Base-by-base conservation (phyloP, 2,329 filamentous ascomycete genomes). In the Alternaria brassicicola region DNA sequence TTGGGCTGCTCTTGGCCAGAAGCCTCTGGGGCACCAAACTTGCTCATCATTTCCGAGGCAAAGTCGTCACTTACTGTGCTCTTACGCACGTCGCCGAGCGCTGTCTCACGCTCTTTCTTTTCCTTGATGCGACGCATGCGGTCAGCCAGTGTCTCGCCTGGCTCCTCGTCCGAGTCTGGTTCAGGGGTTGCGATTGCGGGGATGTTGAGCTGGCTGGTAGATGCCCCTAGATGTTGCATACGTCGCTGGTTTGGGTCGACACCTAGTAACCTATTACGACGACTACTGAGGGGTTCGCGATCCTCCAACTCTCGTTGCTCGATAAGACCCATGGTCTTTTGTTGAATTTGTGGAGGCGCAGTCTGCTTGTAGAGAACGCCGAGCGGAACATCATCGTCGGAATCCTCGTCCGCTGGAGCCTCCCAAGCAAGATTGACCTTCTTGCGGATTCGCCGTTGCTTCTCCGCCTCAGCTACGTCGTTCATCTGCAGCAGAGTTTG, bases 351-450 rank as follows among this genome's bases (percentile, higher is more conserved):
- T 59, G 76, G 62, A 86, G 84, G 56, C 30, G 79, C 78, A 30
- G 81, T 73, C 52, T 81, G 78, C 43, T 76, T 76, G 67, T 86
- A 91, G 15, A 99, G 83, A 64, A 98, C 82, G 10, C 90, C 95
- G 4, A 99, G 82, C 0, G 95, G 95, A 1, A 97, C 89, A 68
- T 98, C 94, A 63, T 97, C 92, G 12, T 87, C 87, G 71, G 81
- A 79, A 30, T 81, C 79, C 9, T 78, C 74, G 3, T 78, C 78
- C 17, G 64, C 65, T 1, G 84, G 84, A 49, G 90, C 89, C 77
- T 98, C 93, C 95, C 95, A 99, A 1, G 94, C 95, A 31, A 99
- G 83, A 57, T 92, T 92, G 31, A 97, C 87, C 57, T 89, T 90
- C 71, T 90, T 91, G 55, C 85, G 85, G 68, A 89, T 85, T 35